Percentiles rank a stretch among this genome's conserved stretches.
These are phyloP conservation scores for Pythium rhizo-oryzae DNA, from an alignment of 352 stramenopile species.

Conservation along the genomic window DNA sequence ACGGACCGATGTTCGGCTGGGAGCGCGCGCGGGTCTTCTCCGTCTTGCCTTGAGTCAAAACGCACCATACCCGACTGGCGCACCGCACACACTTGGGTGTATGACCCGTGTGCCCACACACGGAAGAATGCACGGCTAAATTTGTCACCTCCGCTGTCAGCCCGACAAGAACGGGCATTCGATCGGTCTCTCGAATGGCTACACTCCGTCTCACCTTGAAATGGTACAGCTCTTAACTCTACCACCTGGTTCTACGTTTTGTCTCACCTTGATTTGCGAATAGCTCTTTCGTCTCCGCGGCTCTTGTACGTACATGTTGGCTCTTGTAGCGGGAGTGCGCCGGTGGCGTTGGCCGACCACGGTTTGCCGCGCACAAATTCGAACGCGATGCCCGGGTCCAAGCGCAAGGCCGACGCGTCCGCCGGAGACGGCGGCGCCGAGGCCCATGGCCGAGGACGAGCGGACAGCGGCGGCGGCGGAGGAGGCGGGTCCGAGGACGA, in stretches of 20 bases:
- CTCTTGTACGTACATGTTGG: neutral
- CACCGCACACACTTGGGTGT: too few species aligned
- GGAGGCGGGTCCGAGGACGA: constrained; percentile 35
- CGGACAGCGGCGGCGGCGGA: neutral
- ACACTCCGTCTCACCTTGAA: neutral
- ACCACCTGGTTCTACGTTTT: neutral
- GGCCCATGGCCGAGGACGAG: neutral
- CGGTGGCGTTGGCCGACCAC: too few species aligned
- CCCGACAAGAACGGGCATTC: too few species aligned
- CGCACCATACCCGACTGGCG: too few species aligned
- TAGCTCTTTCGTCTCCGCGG: neutral
- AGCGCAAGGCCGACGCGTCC: constrained; percentile 6
- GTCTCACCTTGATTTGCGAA: constrained; percentile 20
- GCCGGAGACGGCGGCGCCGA: neutral
- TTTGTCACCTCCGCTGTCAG: neutral
- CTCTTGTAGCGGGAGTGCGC: too few species aligned
- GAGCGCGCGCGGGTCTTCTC: too few species aligned
- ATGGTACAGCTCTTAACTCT: neutral
- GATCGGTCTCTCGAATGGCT: neutral
- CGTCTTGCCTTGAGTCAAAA: too few species aligned
- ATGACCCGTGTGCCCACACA: too few species aligned
- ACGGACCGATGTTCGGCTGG: neutral
- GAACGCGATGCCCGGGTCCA: constrained; percentile 1
- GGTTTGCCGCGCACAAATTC: neutral
- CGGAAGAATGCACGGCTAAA: neutral